These are phyloP conservation scores for Arabidopsis suecica DNA, from an alignment of 345 rosid genomes.

Conservation along the genomic window DNA sequence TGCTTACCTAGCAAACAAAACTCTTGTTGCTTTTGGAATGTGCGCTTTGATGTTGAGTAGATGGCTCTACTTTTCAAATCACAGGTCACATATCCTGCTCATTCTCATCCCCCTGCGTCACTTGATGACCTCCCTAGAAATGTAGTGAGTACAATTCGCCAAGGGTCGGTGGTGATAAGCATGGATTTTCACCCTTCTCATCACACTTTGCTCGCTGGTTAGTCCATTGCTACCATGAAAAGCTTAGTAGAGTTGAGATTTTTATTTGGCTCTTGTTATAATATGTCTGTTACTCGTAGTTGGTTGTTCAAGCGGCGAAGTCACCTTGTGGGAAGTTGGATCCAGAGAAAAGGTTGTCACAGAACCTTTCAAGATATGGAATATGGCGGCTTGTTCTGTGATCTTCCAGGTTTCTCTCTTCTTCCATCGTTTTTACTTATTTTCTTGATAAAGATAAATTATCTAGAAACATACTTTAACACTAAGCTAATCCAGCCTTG, in stretches of 20 bases:
- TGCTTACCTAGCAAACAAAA: not conserved
- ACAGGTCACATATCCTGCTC: conserved; percentile 67
- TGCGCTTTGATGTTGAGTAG: conserved; percentile 24
- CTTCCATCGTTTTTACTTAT: not conserved
- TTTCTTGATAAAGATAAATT: not conserved
- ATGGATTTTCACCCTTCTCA: conserved; percentile 95
- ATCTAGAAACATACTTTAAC: conserved; percentile 17
- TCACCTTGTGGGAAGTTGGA: conserved; percentile 84
- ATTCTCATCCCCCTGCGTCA: conserved; percentile 64
- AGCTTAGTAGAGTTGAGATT: conserved; percentile 16
- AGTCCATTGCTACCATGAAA: conserved; percentile 40
- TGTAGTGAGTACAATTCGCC: conserved; percentile 76
- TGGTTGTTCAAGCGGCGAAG: conserved; percentile 83
- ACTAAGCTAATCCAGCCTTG: conserved; percentile 2
- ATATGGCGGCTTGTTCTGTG: conserved; percentile 55
- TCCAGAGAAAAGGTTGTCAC: conserved; percentile 68
- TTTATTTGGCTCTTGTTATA: conserved; percentile 15
- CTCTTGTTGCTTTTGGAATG: conserved; percentile 8
- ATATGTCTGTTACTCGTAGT: conserved; percentile 51
- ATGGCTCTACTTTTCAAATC: conserved; percentile 36
- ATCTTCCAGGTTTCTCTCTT: conserved; percentile 66
- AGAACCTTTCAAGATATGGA: conserved; percentile 87
- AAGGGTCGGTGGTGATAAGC: conserved; percentile 83
- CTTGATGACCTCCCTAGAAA: conserved; percentile 90
- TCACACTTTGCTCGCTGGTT: conserved; percentile 81